Evolutionary conservation across 768 basidiomycete species (phyloP), one percentile per base, ranked within the genome.

Genomic region (Xerocomellus intermedius): DNA sequence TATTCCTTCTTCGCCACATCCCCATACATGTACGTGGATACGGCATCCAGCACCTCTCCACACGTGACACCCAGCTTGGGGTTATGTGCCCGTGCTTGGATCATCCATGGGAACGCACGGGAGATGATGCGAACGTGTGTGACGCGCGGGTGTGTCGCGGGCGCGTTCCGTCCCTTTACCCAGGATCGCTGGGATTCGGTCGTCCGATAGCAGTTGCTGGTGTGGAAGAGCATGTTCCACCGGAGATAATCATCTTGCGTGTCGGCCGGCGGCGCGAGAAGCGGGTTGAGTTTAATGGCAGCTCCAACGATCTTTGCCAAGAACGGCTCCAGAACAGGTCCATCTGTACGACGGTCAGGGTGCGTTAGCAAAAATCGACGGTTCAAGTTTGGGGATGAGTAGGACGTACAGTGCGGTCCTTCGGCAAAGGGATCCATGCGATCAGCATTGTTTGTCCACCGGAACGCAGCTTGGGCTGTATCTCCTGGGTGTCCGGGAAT

Each of bases 191-290:
- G 57, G 4, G 79, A 75, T 54, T 89, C 89, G n/a, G 74, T 77
- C 5, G 84, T 86, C 53, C 84, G 80, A 60, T 80, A 80, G 50
- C 84, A 83, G 55, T 82, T 77, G 38, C 76, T 79, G 7, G 86
- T 79, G 7, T 75, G 73, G 66, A 83, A 88, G 39, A 87, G 77
- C 84, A 91, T 86, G 70, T 87, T 86, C 87, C 88, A 90, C 44
- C 79, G 81, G 42, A 91, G 72, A 64, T 81, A 80, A 6, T 79
- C 77, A 1, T 80, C 77, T 5, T 71, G 61, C 5, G 68, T 66
- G 9, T 76, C 75, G 0, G 78, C 69, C 56, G 69, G 73, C 19
- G 84, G 83, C 0, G 70, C 63, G 16, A 90, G 73, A 24, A 89
- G 75, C 0, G 89, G 87, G 64, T 91, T 90, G 33, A 91, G 53